Base-by-base conservation (phyloP, 2,329 filamentous ascomycete species). In the Verticillium nonalfalfae region DNA sequence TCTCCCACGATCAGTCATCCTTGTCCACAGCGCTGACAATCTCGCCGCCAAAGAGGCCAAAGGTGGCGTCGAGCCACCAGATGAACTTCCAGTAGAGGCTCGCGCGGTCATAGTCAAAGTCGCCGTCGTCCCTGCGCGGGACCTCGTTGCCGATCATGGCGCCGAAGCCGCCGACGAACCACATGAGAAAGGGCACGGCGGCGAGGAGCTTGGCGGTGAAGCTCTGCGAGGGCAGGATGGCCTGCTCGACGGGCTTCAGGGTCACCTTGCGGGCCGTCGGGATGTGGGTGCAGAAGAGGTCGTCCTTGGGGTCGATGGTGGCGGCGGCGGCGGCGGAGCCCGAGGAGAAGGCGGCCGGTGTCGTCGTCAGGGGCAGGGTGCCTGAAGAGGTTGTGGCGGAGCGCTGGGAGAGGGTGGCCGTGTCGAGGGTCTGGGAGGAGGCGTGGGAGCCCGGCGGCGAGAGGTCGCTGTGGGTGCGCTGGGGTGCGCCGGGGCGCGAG, bases 121-220 rank as follows among this genome's bases (percentile, higher is more conserved):
- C 86, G 61, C 90, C 91, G 54, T 83, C 79, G 59, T 92, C 89
- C 59, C 82, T 88, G 52, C 89, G 81, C 7, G 91, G 91, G 45
- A 94, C 86, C 71, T 89, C 83, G 70, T 86, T 87, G 6, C 90
- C 90, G 68, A 94, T 93, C 73, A 93, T 86, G 68, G 78, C 86
- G 65, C 78, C 87, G 56, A 85, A 87, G 70, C 92, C 89, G 65
- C 78, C 87, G 56, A 85, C 87, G 70, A 93, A 89, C 86, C 88
- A 92, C 67, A 83, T 84, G 63, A 92, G 75, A 63, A 92, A 81
- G 2, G 90, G 90, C 50, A 92, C 84, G 60, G 82, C 84, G 66
- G 83, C 82, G 60, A 90, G 74, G 21, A 90, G 71, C 59, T 86
- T 82, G 73, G 90, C 87, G 39, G 82, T 77, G 60, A 85, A 80